Evolutionary conservation across 179 eudicot genomes (phyloP).

Genomic region (Heliamphora pulchella): DNA sequence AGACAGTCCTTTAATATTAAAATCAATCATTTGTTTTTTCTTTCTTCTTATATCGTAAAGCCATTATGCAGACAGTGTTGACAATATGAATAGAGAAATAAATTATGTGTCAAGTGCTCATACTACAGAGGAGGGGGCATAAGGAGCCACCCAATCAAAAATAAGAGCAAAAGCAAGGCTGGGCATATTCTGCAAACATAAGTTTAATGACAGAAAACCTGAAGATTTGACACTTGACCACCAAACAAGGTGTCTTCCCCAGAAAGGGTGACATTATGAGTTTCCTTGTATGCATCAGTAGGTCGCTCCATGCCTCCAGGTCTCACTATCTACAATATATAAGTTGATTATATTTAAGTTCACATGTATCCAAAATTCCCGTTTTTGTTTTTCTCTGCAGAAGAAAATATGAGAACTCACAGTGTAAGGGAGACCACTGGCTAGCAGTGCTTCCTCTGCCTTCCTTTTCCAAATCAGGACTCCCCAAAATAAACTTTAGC

Average conservation of each 20-base stretch:
- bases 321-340: conserved; percentile 66
- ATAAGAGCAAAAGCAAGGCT: not conserved
- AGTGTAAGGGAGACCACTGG: conserved; percentile 84
- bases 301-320: conserved; percentile 99
- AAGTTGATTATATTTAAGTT: not conserved
- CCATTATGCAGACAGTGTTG: not conserved
- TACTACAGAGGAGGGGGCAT: not conserved
- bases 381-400: not conserved
- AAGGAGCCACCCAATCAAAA: not conserved
- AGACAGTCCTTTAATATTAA: too few relatives aligned
- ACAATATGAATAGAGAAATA: conserved; percentile 1
- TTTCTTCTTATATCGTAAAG: not conserved
- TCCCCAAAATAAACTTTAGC: conserved; percentile 85
- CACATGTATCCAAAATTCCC: not conserved
- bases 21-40: too few relatives aligned
- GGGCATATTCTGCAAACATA: not conserved
- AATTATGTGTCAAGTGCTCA: not conserved
- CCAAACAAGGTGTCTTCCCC: conserved; percentile 79
- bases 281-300: conserved; percentile 80
- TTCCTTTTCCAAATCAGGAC: conserved; percentile 82
- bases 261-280: conserved; percentile 74
- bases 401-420: conserved; percentile 40
- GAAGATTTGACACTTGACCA: conserved; percentile 87
- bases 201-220: conserved; percentile 38
- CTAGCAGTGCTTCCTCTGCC: conserved; percentile 81